Evolutionary conservation across 1,139 yeast species (phyloP), one percentile per base, ranked within the genome.

Genomic region (Suhomyces wounanorum): DNA sequence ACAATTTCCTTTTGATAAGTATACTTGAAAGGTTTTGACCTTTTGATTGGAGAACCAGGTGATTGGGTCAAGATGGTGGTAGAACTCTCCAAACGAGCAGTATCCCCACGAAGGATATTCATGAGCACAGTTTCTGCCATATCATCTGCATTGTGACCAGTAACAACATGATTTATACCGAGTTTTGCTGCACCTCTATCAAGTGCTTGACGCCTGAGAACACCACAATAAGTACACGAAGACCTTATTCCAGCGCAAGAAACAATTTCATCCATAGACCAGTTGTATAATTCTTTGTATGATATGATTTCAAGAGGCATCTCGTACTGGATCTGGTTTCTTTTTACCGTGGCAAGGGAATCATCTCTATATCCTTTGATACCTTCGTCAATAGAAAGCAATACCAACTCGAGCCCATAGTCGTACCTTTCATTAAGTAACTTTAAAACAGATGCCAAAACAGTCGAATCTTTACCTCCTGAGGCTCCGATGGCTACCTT

Each of bases 211-310:
- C 99, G 80, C 66, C 99, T 78, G 53, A 95, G 83, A 10, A 95
- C 99, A 46, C 99, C 99, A 73, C 99, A 95, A 66, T 94, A 95
- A 0, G 99, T 95, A 70, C 99, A 95, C 63, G 96, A 90, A 57
- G 91, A 90, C 66, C 96, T 81, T 47, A 89, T 86, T 9, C 99
- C 99, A 1, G 97, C 95, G 67, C 96, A 90, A 1, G 94, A 85
- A 1, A 95, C 99, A 48, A 95, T 90, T 63, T 91, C 96, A 70
- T 95, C 99, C 99, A 95, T 94, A 9, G 96, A 89, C 99, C 99
- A 95, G 64, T 86, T 79, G 64, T 94, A 95, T 18, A 95, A 74
- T 38, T 92, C 97, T 56, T 84, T 84, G 63, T 94, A 95, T 6
- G 97, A 89, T 6, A 95, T 87, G 52, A 95, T 91, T 63, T 89